phyloP scores from a whole-genome alignment of 2,329 filamentous ascomycete species.

The Phoma sp. region DNA sequence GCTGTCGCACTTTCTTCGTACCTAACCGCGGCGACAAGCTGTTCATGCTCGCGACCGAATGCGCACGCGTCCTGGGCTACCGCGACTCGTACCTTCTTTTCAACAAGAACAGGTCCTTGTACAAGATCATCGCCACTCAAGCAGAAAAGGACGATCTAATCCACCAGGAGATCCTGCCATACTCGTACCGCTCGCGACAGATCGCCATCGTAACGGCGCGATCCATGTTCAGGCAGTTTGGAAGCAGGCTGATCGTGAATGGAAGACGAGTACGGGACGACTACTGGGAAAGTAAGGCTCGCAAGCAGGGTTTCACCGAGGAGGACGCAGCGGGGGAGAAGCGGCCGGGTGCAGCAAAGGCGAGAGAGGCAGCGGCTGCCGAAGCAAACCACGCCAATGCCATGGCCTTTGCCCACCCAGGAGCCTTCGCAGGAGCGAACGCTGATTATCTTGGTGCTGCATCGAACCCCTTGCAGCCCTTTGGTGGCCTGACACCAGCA shows the following conservation, averaged over 20 bases:
- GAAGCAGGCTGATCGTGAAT: conserved; percentile 88
- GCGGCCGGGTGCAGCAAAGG: conserved; percentile 88
- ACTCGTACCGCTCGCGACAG: conserved; percentile 97
- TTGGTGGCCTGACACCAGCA: conserved; percentile 68
- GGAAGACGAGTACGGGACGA: conserved; percentile 93
- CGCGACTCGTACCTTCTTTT: conserved; percentile 97
- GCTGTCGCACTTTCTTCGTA: conserved; percentile 91
- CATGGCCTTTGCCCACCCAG: conserved; percentile 41
- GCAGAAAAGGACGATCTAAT: conserved; percentile 97
- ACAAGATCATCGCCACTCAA: conserved; percentile 97
- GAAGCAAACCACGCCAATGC: conserved; percentile 64
- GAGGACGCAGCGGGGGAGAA: conserved; percentile 96
- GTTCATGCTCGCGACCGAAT: conserved; percentile 99
- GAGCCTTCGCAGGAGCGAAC: conserved; percentile 42
- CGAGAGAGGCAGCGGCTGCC: conserved; percentile 80
- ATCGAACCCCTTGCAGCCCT: conserved; percentile 51
- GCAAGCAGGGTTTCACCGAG: conserved; percentile 97
- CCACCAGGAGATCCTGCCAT: conserved; percentile 91
- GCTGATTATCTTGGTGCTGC: conserved; percentile 42
- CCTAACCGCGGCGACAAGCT: conserved; percentile 90
- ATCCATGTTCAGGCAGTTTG: conserved; percentile 99
- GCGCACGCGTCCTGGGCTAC: conserved; percentile 90
- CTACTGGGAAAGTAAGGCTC: conserved; percentile 97
- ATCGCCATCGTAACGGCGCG: conserved; percentile 97
- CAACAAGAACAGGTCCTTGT: conserved; percentile 96